Percentiles rank a stretch among this genome's conserved stretches.
Conservation (phyloP, 805 yeast genomes). For the Lipomyces sp. region DNA sequence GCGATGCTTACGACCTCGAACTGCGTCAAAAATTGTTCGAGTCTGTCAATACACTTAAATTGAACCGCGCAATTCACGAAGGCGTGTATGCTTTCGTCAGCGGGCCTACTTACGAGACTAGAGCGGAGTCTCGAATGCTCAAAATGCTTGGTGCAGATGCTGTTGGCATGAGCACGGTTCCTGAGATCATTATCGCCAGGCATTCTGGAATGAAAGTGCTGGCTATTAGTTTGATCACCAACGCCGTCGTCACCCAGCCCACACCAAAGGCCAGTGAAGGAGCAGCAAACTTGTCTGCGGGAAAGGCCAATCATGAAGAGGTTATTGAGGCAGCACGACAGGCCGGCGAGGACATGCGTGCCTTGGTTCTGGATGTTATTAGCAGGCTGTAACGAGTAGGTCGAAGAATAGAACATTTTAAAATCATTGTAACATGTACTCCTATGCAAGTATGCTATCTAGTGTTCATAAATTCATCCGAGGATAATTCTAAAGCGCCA, state of each 20-base stretch:
- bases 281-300: slow-evolving; percentile 54
- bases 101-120: slow-evolving; percentile 92
- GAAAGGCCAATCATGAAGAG: slow-evolving; percentile 90
- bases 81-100: slow-evolving; percentile 85
- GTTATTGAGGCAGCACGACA: slow-evolving; percentile 79
- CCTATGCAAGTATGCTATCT: neutral
- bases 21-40: slow-evolving; percentile 66
- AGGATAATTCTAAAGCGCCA: neutral
- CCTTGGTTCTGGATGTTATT: slow-evolving; percentile 53
- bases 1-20: slow-evolving; percentile 84
- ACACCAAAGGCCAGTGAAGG: slow-evolving; percentile 43
- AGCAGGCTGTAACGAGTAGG: slow-evolving; percentile 5
- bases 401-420: neutral
- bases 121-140: slow-evolving; percentile 87
- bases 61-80: slow-evolving; percentile 71
- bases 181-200: slow-evolving; percentile 91
- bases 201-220: slow-evolving; percentile 82
- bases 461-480: neutral
- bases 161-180: slow-evolving; percentile 98
- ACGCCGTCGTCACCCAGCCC: slow-evolving; percentile 71
- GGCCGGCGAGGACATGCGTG: slow-evolving; percentile 83
- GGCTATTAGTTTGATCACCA: slow-evolving; percentile 86
- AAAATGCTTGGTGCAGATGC: slow-evolving; percentile 82
- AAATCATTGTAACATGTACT: neutral
- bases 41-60: slow-evolving; percentile 56